Conservation (phyloP, 228 moss, liverwort and hornwort genomes). For the Sphagnum magellanicum region DNA sequence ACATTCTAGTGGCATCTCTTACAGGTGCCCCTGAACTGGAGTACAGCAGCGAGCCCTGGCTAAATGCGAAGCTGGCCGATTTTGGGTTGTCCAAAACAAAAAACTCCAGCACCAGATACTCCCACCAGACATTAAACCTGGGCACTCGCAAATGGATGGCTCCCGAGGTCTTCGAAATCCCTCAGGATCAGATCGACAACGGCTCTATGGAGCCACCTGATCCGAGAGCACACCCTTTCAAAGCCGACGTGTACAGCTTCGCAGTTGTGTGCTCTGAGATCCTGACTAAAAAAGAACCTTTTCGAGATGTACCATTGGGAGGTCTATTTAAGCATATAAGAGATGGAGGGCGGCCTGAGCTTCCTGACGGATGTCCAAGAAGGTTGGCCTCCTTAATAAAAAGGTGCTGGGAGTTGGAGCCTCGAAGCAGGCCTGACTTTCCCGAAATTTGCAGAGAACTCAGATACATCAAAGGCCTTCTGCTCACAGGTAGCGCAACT, state of each 20-base stretch:
- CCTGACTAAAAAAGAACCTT: conserved; percentile 2
- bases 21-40: not conserved
- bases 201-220: not conserved
- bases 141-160: conserved; percentile 11
- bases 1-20: conserved; percentile 8
- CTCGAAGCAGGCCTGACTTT: conserved; percentile 12
- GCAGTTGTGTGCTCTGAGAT: conserved; percentile 5
- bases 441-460: conserved; percentile 17
- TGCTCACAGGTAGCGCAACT: conserved; percentile 9
- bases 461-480: conserved; percentile 19
- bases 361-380: not conserved
- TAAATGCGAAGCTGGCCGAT: conserved; percentile 14
- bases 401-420: conserved; percentile 11
- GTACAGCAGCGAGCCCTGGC: not conserved
- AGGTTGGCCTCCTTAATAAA: conserved; percentile 10
- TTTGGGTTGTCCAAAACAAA: conserved; percentile 14
- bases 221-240: conserved; percentile 12
- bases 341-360: conserved; percentile 1
- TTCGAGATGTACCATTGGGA: not conserved
- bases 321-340: not conserved
- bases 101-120: conserved; percentile 1
- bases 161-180: conserved; percentile 8
- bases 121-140: not conserved
- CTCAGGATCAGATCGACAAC: not conserved
- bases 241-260: not conserved